phyloP scores from a whole-genome alignment of 1,284 basidiomycete genomes.

The Pulveroboletus sp. region DNA sequence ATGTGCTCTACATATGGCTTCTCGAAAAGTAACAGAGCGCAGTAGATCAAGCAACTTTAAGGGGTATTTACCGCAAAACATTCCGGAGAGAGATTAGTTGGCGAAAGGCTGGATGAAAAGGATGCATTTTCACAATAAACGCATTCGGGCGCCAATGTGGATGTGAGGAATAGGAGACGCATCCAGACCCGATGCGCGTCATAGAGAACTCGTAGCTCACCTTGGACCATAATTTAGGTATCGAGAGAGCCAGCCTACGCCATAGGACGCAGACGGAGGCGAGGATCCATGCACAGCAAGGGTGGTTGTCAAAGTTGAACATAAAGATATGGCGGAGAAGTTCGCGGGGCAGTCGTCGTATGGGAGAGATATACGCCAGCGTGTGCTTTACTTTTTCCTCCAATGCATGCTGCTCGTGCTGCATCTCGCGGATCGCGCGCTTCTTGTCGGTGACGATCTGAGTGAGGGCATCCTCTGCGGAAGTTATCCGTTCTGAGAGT shows the following conservation, averaged over 20 bases:
- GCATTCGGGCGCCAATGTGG: conserved; percentile 15
- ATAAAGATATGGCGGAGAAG: conserved; percentile 66
- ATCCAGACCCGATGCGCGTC: conserved; percentile 1
- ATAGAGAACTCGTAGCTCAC: conserved; percentile 41
- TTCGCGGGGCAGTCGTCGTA: conserved; percentile 65
- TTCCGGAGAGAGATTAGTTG: background rate
- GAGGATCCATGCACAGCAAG: conserved; percentile 70
- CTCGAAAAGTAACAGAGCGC: background rate
- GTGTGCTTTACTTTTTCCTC: conserved; percentile 50
- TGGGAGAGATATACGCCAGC: conserved; percentile 66
- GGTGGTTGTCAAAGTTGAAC: conserved; percentile 63
- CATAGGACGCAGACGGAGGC: conserved; percentile 63
- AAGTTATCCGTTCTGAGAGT: conserved; percentile 42
- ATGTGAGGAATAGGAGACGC: conserved; percentile 6
- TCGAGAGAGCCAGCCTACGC: conserved; percentile 59
- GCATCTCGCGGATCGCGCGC: conserved; percentile 52
- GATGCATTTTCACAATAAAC: conserved; percentile 18
- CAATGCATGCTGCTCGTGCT: conserved; percentile 47
- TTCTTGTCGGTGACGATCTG: conserved; percentile 56
- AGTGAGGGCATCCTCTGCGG: conserved; percentile 54
- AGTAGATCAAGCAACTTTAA: background rate
- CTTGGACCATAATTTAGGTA: conserved; percentile 73
- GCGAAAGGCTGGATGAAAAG: conserved; percentile 2
- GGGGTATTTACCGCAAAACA: conserved; percentile 10
- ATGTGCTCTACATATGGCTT: conserved; percentile 8